Evolutionary conservation across 768 basidiomycete species (phyloP).

Genomic region (Chlorophyllum brunneum): DNA sequence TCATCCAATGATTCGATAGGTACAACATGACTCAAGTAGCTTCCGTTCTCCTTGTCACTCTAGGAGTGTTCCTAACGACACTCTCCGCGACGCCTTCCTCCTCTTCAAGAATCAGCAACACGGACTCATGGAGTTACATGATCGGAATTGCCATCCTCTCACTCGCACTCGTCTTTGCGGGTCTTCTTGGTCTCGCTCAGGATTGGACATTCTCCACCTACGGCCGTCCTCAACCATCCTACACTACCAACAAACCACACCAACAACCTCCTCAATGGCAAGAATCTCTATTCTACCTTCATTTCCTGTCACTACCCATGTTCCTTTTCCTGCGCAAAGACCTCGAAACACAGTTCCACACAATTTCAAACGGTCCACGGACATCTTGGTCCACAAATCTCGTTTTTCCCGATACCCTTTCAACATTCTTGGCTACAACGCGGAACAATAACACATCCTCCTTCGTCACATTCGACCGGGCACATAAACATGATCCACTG

Average conservation of each 20-base stretch:
- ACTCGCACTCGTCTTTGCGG: conserved; percentile 75
- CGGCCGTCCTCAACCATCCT: conserved; percentile 18
- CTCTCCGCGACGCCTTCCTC: conserved; percentile 58
- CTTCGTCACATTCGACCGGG: background rate
- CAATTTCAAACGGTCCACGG: conserved; percentile 38
- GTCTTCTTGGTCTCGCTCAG: conserved; percentile 79
- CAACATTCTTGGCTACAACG: conserved; percentile 2
- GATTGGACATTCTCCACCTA: conserved; percentile 69
- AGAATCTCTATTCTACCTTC: conserved; percentile 91
- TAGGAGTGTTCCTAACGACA: conserved; percentile 78
- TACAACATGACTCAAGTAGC: conserved; percentile 46
- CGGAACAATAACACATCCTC: too few species aligned
- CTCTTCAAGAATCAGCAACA: conserved; percentile 13
- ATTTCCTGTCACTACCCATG: conserved; percentile 76
- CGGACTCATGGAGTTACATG: conserved; percentile 44
- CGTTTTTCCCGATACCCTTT: conserved; percentile 19
- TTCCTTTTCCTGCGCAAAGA: conserved; percentile 59
- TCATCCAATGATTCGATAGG: conserved; percentile 9
- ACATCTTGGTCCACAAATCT: conserved; percentile 30
- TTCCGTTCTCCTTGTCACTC: conserved; percentile 78
- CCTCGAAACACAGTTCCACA: conserved; percentile 42
- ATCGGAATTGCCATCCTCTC: conserved; percentile 72
- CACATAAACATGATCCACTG: conserved; percentile 28
- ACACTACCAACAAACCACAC: conserved; percentile 6
- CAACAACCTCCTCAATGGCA: conserved; percentile 49